These are phyloP conservation scores for Aspergillus piperis DNA, from an alignment of 2,329 filamentous ascomycete genomes.

Conservation along the genomic window DNA sequence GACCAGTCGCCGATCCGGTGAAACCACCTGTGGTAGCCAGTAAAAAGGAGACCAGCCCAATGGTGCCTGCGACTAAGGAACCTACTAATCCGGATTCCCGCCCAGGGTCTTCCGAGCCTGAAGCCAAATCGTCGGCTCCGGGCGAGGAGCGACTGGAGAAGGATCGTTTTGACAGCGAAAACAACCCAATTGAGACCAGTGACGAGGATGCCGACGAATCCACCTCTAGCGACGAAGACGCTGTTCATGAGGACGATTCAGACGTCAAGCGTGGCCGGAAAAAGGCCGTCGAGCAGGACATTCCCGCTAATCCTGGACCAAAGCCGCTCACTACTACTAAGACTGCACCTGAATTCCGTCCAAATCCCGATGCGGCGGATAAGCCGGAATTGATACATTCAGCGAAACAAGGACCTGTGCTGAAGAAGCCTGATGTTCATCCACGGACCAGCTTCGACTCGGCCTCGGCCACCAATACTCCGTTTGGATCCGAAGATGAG, in stretches of 20 bases:
- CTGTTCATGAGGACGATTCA: constrained; percentile 40
- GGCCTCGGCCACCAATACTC: constrained; percentile 59
- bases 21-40: constrained; percentile 60
- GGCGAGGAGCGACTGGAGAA: constrained; percentile 64
- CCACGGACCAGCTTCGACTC: constrained; percentile 80
- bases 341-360: constrained; percentile 9
- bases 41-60: constrained; percentile 59
- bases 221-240: constrained; percentile 68
- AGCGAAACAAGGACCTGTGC: constrained; percentile 45
- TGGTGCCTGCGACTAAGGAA: constrained; percentile 62
- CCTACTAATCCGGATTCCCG: constrained; percentile 28
- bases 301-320: not conserved
- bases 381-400: constrained; percentile 19
- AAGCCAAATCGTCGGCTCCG: constrained; percentile 46
- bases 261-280: constrained; percentile 31
- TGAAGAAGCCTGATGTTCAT: constrained; percentile 63
- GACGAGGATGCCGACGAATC: constrained; percentile 57
- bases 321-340: constrained; percentile 7
- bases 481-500: constrained; percentile 82
- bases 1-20: constrained; percentile 35
- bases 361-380: constrained; percentile 13
- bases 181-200: constrained; percentile 64
- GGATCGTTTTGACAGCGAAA: constrained; percentile 69
- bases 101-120: constrained; percentile 28
- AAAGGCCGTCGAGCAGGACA: constrained; percentile 27